Base-by-base conservation (phyloP, 78 protist genomes). In the Dictyostelium firmibasis region DNA sequence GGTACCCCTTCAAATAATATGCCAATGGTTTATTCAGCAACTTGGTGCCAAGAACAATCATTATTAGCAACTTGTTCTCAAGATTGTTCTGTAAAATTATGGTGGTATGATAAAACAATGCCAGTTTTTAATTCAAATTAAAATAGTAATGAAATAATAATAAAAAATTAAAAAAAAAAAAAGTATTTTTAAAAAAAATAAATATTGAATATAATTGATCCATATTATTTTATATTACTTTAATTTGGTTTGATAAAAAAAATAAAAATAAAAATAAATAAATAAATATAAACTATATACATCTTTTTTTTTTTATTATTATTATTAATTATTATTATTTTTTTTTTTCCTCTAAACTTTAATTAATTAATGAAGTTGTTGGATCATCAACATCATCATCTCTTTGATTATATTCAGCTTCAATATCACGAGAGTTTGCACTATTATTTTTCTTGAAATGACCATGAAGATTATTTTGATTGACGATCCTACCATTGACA, bases 61-160 rank as follows among this genome's bases (percentile, higher is more conserved):
- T 8, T 95, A 38, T 20, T 89, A 3, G 97, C 93, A n/a, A 84
- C 95, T 31, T 81, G 96, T 74, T 94, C 97, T 31, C 95, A 96
- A 16, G 98, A 94, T 81, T 67, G 89, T 72, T 50, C 84, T 18
- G 97, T 92, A 44, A 85, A 86, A 75, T 41, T 91, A 3, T 96
- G 96, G 95, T 83, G 93, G 95, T 91, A 91, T 36, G 96, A 95
- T 81, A 75, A 53, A 38, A 10, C 87, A 18, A 89, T 77, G 64
- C 94, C 92, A 23, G 83, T 85, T 13, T 85, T 85, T 76, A 69
- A 43, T 74, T 64, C 50, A 44, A 70, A 79, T 25, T 44, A 44
- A 79, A 35, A 47, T 6, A 23, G 16, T 0, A 70, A 67, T 16
- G 0, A 67, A 67, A 8, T 25, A 31, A 11, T 14, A 70, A 31